These are phyloP conservation scores for Hanseniaspora gamundiae DNA, from an alignment of 1,139 yeast species.

Conservation along the genomic window DNA sequence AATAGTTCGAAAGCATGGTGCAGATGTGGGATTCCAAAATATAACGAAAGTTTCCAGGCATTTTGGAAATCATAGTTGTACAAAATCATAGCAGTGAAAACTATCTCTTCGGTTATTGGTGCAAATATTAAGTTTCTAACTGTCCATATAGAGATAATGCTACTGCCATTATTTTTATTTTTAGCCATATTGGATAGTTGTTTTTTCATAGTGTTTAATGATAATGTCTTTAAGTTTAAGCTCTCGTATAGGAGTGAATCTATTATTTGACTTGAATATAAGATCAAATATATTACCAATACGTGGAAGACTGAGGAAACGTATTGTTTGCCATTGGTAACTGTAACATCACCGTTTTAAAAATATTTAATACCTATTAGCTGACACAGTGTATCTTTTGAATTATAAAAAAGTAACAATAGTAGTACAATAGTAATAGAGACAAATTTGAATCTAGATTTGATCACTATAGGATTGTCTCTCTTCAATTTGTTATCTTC, in stretches of 20 bases:
- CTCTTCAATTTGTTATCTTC: constrained; percentile 25
- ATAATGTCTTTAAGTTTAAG: too few relatives aligned
- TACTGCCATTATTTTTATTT: too few relatives aligned
- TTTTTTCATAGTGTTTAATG: background rate
- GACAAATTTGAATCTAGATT: constrained; percentile 25
- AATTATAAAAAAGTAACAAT: constrained; percentile 1
- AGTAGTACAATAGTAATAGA: background rate
- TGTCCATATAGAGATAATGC: too few relatives aligned
- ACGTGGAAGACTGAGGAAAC: background rate
- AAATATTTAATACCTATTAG: background rate
- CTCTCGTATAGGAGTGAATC: background rate
- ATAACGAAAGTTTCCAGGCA: constrained; percentile 42
- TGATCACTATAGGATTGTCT: constrained; percentile 35
- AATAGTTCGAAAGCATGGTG: constrained; percentile 66
- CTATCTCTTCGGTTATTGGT: constrained; percentile 79
- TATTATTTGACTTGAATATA: constrained; percentile 4
- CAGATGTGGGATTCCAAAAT: constrained; percentile 84
- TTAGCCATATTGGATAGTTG: background rate
- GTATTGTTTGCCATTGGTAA: background rate
- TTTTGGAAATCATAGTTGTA: constrained; percentile 22
- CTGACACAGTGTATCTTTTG: background rate
- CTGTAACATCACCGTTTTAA: constrained; percentile 1
- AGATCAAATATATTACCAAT: background rate
- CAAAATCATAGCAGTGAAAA: constrained; percentile 56
- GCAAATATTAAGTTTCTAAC: constrained; percentile 34